Percentiles rank a stretch among this genome's conserved stretches.
Conservation (phyloP, 495 filamentous ascomycete genomes). For the Penicillium verhagenii region DNA sequence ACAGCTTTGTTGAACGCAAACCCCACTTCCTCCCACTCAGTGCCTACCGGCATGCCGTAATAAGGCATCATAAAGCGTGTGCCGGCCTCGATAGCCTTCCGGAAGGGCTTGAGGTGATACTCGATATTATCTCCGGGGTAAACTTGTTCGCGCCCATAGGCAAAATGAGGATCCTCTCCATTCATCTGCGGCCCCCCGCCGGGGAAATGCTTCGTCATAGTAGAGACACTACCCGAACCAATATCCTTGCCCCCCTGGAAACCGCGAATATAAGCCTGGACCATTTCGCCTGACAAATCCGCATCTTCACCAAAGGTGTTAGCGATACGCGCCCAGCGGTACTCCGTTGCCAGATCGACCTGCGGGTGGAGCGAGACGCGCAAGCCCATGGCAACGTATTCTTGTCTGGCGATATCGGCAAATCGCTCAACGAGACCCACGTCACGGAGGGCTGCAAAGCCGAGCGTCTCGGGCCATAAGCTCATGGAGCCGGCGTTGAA, state of each 20-base stretch:
- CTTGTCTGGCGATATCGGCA: neutral
- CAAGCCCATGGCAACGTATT: neutral
- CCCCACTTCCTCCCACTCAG: constrained; percentile 23
- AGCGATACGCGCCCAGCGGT: constrained; percentile 32
- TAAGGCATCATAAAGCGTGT: constrained; percentile 36
- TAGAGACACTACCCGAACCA: constrained; percentile 21
- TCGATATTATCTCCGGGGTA: constrained; percentile 37
- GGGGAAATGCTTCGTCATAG: constrained; percentile 40
- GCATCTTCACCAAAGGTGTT: constrained; percentile 31
- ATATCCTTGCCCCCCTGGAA: constrained; percentile 1
- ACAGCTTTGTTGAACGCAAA: constrained; percentile 25
- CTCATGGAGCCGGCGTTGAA: neutral
- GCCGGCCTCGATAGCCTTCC: constrained; percentile 26
- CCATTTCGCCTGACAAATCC: constrained; percentile 22
- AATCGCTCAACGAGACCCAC: neutral
- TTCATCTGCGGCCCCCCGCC: constrained; percentile 34
- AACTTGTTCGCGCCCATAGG: constrained; percentile 33
- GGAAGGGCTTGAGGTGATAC: constrained; percentile 18
- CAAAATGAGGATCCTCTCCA: constrained; percentile 39
- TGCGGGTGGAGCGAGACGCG: constrained; percentile 33
- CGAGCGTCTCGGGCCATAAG: neutral
- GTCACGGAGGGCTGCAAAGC: neutral
- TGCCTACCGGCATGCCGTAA: constrained; percentile 13
- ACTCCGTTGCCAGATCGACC: constrained; percentile 36
- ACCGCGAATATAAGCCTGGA: neutral